These are phyloP conservation scores for Pholiota conissans DNA, from an alignment of 768 basidiomycete species.

Conservation along the genomic window DNA sequence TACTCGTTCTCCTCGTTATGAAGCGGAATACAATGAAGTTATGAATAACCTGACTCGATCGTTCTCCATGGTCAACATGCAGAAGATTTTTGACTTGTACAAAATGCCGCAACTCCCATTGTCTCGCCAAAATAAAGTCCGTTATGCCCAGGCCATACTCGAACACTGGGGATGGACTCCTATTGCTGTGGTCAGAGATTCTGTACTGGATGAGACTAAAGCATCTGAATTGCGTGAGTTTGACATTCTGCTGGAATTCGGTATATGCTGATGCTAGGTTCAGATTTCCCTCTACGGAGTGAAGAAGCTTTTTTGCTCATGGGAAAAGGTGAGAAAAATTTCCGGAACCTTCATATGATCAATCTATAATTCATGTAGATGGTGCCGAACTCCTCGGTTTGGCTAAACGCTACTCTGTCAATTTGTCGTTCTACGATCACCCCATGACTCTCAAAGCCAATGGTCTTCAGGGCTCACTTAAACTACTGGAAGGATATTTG, in stretches of 20 bases:
- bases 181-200: slow-evolving; percentile 45
- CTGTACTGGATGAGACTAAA: slow-evolving; percentile 50
- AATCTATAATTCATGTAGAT: slow-evolving; percentile 39
- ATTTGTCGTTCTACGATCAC: slow-evolving; percentile 53
- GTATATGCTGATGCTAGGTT: slow-evolving; percentile 2
- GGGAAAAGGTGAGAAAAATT: slow-evolving; percentile 56
- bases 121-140: slow-evolving; percentile 36
- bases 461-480: slow-evolving; percentile 55
- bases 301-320: slow-evolving; percentile 69
- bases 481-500: slow-evolving; percentile 47
- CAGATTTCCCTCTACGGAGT: slow-evolving; percentile 58
- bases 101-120: slow-evolving; percentile 33
- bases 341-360: neutral
- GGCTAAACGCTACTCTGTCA: slow-evolving; percentile 60
- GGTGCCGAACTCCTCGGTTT: slow-evolving; percentile 60
- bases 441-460: slow-evolving; percentile 62
- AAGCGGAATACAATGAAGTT: slow-evolving; percentile 52
- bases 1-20: slow-evolving; percentile 42
- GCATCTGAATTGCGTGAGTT: slow-evolving; percentile 41
- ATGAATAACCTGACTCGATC: slow-evolving; percentile 54
- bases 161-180: slow-evolving; percentile 71
- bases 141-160: slow-evolving; percentile 57
- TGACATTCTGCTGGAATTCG: slow-evolving; percentile 1
- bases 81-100: slow-evolving; percentile 50
- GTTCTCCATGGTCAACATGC: slow-evolving; percentile 65